A percentile compares a stretch with the other conserved stretches of the same genome.
These are phyloP conservation scores for Hypoxylon sp. DNA, from an alignment of 2,329 filamentous ascomycete species.

Conservation along the genomic window DNA sequence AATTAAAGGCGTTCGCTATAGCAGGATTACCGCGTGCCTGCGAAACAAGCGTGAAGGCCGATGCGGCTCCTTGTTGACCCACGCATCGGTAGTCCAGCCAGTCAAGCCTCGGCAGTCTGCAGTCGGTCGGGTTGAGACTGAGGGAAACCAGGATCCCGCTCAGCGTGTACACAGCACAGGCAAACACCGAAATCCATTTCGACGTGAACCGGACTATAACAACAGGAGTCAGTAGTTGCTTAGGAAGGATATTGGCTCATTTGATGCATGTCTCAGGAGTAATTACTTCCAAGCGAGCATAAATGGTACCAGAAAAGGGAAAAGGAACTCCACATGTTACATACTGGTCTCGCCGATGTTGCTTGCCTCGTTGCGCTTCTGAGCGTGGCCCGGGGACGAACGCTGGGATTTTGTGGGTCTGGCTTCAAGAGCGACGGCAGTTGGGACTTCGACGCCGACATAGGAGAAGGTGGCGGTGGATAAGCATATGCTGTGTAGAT, in stretches of 20 bases:
- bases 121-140: constrained; percentile 42
- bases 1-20: constrained; percentile 49
- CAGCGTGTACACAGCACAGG: constrained; percentile 45
- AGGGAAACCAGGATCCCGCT: constrained; percentile 46
- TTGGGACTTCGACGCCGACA: constrained; percentile 51
- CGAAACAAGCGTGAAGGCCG: constrained; percentile 22
- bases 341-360: constrained; percentile 29
- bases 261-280: too few relatives aligned
- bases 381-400: not conserved
- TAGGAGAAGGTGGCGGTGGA: constrained; percentile 51
- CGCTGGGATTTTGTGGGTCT: constrained; percentile 40
- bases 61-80: not conserved
- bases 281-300: too few relatives aligned
- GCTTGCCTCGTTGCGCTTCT: constrained; percentile 3
- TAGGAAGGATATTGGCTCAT: too few relatives aligned
- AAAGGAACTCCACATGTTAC: too few relatives aligned
- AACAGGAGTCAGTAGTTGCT: too few relatives aligned
- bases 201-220: constrained; percentile 20
- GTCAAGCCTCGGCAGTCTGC: constrained; percentile 43
- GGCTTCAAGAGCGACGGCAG: constrained; percentile 51
- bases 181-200: constrained; percentile 45
- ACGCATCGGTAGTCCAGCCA: constrained; percentile 30
- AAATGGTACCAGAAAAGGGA: too few relatives aligned
- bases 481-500: constrained; percentile 44
- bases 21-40: not conserved